Evolutionary conservation across 208 protist species (phyloP).

Genomic region (Vickermania ingenoplastis): DNA sequence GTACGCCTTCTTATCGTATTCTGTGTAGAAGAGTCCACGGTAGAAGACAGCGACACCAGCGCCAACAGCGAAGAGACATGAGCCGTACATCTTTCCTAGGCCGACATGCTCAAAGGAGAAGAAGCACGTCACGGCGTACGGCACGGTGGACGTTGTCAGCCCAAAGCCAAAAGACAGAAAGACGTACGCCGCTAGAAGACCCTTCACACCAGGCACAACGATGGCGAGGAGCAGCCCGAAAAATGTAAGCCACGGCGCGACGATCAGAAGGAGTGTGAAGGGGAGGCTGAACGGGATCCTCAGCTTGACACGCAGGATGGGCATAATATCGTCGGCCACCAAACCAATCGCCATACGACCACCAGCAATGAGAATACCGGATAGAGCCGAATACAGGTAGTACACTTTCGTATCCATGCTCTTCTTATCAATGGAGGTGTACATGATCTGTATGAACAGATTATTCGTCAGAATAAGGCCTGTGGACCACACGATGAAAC

Average conservation of each 20-base stretch:
- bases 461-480: slow-evolving; percentile 11
- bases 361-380: slow-evolving; percentile 7
- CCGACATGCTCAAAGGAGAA: slow-evolving; percentile 15
- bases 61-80: slow-evolving; percentile 10
- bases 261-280: slow-evolving; percentile 2
- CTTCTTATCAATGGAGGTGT: background rate
- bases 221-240: slow-evolving; percentile 6
- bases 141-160: slow-evolving; percentile 16
- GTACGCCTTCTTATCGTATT: slow-evolving; percentile 12
- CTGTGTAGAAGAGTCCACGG: slow-evolving; percentile 10
- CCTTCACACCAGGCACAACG: background rate
- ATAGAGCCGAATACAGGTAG: slow-evolving; percentile 9
- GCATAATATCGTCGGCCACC: slow-evolving; percentile 1
- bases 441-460: slow-evolving; percentile 9
- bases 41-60: slow-evolving; percentile 16
- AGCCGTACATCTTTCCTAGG: slow-evolving; percentile 23
- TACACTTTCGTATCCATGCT: slow-evolving; percentile 5
- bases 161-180: slow-evolving; percentile 12
- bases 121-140: slow-evolving; percentile 9
- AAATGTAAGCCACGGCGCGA: slow-evolving; percentile 5
- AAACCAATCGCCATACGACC: slow-evolving; percentile 6
- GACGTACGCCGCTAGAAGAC: slow-evolving; percentile 9
- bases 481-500: slow-evolving; percentile 9
- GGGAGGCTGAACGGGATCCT: background rate
- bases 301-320: slow-evolving; percentile 1